Base-by-base conservation (phyloP, 106 monocot species). In the Acorus calamus region DNA sequence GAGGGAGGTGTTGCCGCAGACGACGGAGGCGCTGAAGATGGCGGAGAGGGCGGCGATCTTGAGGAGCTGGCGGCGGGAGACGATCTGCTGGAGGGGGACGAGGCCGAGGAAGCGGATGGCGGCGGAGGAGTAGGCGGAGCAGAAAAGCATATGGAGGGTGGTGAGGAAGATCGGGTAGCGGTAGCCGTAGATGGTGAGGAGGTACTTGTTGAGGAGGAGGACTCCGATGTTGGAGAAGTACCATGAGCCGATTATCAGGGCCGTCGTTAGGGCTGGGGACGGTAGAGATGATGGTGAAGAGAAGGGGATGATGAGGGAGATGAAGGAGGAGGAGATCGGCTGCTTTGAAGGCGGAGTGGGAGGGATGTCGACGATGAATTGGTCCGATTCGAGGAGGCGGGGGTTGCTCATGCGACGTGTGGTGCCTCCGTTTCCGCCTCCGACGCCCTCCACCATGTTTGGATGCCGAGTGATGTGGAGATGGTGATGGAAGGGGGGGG, bases 1-100 rank as follows among this genome's bases (percentile, higher is more conserved):
- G 56, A 68, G 57, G 44, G 68, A 68, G 6, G 68, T 68, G 50
- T 68, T 68, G n/a, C 68, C 68, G 49, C 68, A 68, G 13, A 68
- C 68, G 44, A 68, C 68, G 41, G 68, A 68, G 57, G 59, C 57
- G 68, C 68, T 49, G 68, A 68, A 68, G 49, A 68, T 56, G 11
- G 68, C 58, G 46, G 58, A 47, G 46, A 68, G 68, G 13, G 58
- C 58, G 3, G 68, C 57, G 49, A 68, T 46, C 58, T 68, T 68
- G 41, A 68, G 58, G 14, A 59, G 5, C 57, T 68, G 68, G 4
- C 49, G 68, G 49, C 68, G 68, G 28, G 68, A 68, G 8, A 59
- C 48, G 58, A 68, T 3, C 2, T 57, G 7, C 11, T 68, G 68
- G 3, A 46, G 58, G 4, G 68, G 68, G 49, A 57, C 68, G 57